These are phyloP conservation scores for Raddia distichophylla DNA, from an alignment of 176 grass and related monocot species.

Conservation along the genomic window DNA sequence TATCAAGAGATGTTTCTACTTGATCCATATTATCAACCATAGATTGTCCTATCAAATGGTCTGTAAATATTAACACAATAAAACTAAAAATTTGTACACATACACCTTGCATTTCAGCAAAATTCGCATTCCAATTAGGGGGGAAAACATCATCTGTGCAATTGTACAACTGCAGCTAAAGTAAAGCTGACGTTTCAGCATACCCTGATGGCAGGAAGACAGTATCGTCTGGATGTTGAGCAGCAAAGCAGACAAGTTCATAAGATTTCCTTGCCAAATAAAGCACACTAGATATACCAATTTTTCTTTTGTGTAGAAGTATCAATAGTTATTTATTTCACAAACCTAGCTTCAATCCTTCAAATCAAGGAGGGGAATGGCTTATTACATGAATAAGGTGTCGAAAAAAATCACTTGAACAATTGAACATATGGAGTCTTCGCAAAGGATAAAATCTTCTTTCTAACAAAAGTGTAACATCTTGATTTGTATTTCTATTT, in stretches of 20 bases:
- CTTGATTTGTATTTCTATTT: neutral
- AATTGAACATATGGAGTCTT: neutral
- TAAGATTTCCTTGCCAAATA: slow-evolving; percentile 71
- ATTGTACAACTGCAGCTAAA: neutral
- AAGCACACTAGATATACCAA: neutral
- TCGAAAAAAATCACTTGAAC: neutral
- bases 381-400: slow-evolving; percentile 9
- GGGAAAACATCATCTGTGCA: neutral
- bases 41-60: neutral
- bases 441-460: neutral
- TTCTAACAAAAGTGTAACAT: slow-evolving; percentile 11
- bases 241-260: slow-evolving; percentile 60
- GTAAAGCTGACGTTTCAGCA: neutral
- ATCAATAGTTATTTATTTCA: neutral
- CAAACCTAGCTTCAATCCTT: slow-evolving; percentile 21
- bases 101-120: neutral
- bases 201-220: slow-evolving; percentile 65
- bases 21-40: neutral
- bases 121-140: neutral
- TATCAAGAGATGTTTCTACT: too few relatives aligned
- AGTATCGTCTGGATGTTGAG: slow-evolving; percentile 69
- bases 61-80: slow-evolving; percentile 7
- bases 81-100: slow-evolving; percentile 7
- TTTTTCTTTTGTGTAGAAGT: neutral
- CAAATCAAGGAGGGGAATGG: slow-evolving; percentile 5